Evolutionary conservation across 192 early-diverging fungal genomes (phyloP).

Genomic region (Neocallimastix lanati): DNA sequence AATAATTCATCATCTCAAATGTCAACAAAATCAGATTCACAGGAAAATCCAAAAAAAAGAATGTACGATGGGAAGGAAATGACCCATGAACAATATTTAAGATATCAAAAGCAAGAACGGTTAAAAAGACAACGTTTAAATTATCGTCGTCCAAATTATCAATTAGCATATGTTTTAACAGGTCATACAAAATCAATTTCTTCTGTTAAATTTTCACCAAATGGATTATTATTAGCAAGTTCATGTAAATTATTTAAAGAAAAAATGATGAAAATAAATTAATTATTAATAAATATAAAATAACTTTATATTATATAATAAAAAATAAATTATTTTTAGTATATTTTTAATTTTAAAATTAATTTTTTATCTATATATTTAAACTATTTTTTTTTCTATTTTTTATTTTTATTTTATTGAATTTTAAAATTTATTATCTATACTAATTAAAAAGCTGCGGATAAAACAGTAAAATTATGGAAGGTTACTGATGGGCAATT

Average conservation of each 20-base stretch:
- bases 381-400: background rate
- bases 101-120: background rate
- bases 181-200: conserved; percentile 92
- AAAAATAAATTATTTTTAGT: too few species aligned
- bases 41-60: background rate
- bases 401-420: background rate
- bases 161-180: conserved; percentile 66
- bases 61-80: background rate
- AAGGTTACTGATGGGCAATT: conserved; percentile 69
- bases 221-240: conserved; percentile 90
- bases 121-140: background rate
- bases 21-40: background rate
- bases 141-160: conserved; percentile 45
- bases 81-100: background rate
- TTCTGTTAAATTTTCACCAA: conserved; percentile 92
- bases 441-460: conserved; percentile 44
- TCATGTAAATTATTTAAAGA: conserved; percentile 49
- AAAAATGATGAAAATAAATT: too few species aligned
- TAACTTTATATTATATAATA: background rate
- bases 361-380: too few species aligned
- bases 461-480: conserved; percentile 90
- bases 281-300: background rate
- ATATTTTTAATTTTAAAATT: too few species aligned
- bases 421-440: too few species aligned
- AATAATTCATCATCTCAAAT: background rate